These are phyloP conservation scores for Kwoniella europaea DNA, from an alignment of 768 basidiomycete species.

Conservation along the genomic window DNA sequence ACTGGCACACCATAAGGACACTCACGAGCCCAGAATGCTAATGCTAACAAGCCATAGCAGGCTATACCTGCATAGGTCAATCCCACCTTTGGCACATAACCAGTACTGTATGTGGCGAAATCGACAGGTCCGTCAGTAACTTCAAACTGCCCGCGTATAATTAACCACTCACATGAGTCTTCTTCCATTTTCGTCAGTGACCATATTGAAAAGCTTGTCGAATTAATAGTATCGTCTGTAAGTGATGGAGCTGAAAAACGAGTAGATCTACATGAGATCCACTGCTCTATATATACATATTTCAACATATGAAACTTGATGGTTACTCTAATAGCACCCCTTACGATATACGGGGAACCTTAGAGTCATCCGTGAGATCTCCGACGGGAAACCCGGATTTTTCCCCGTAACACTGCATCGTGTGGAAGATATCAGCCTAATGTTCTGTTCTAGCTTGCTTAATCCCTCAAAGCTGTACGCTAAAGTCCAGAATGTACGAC, in stretches of 20 bases:
- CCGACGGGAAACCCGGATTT: not conserved
- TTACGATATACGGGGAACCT: not conserved
- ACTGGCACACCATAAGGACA: not conserved
- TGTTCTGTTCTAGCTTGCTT: too few species aligned
- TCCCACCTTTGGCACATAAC: slow-evolving; percentile 11
- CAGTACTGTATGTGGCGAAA: slow-evolving; percentile 1
- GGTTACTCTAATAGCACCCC: not conserved
- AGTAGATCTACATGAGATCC: not conserved
- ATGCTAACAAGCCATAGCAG: slow-evolving; percentile 4
- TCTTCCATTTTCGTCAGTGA: slow-evolving; percentile 3
- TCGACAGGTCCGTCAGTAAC: not conserved
- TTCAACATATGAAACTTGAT: not conserved
- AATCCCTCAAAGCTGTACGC: not conserved
- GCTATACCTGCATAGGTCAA: slow-evolving; percentile 8
- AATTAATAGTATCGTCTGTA: not conserved
- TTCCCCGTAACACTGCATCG: not conserved
- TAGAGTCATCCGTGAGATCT: not conserved
- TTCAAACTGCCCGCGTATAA: not conserved
- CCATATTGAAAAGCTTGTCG: not conserved
- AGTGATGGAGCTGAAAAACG: not conserved
- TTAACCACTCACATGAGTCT: slow-evolving; percentile 7
- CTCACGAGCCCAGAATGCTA: slow-evolving; percentile 23
- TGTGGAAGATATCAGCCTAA: not conserved
- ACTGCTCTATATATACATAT: not conserved
- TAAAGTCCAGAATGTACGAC: not conserved